phyloP scores from a whole-genome alignment of 179 eudicot species.

The Gypsophila paniculata region DNA sequence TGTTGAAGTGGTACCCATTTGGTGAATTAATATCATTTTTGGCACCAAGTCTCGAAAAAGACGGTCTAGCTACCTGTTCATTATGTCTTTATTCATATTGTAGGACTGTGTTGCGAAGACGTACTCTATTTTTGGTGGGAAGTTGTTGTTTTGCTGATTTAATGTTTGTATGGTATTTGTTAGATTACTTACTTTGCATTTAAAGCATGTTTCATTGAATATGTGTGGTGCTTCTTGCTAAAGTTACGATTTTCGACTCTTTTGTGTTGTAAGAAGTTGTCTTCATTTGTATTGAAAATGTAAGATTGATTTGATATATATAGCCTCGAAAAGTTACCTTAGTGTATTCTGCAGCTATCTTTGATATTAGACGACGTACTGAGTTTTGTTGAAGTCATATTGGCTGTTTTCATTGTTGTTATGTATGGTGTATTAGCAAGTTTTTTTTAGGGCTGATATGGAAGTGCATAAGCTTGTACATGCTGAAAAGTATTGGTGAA shows the following conservation, averaged over 20 bases:
- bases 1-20: slow-evolving; percentile 7
- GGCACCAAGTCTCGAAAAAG: not conserved
- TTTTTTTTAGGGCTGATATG: not conserved
- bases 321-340: not conserved
- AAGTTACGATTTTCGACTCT: not conserved
- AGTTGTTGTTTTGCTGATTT: not conserved
- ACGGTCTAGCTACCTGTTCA: too few species aligned
- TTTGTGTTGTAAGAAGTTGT: not conserved
- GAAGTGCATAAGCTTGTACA: not conserved
- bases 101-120: too few species aligned
- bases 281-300: not conserved
- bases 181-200: not conserved
- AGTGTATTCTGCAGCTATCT: too few species aligned
- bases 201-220: not conserved
- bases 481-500: too few species aligned
- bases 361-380: too few species aligned
- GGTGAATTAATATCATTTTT: not conserved
- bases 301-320: not conserved
- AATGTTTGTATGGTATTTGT: not conserved
- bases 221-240: not conserved
- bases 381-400: not conserved
- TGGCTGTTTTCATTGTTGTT: not conserved
- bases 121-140: slow-evolving; percentile 9
- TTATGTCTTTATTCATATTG: too few species aligned
- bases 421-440: not conserved